Base-by-base conservation (phyloP, 2,329 filamentous ascomycete genomes). In the Diaporthe longicolla region DNA sequence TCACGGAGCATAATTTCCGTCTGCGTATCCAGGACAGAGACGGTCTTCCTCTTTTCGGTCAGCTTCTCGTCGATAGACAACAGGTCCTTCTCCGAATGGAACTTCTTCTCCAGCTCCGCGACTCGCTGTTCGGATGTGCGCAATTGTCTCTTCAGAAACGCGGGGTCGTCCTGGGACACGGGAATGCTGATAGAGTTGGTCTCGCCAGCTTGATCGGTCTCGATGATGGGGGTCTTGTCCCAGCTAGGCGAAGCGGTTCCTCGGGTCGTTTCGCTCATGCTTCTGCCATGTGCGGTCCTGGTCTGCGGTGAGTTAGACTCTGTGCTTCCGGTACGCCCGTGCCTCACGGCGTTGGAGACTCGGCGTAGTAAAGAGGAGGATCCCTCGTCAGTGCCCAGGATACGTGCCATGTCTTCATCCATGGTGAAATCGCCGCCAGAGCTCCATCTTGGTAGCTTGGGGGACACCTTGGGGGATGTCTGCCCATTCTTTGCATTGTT, bases 1-100 rank as follows among this genome's bases (percentile, higher is more conserved):
- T 98, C 95, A 54, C 94, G 93, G 79, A 98, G 94, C 84, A 98
- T 96, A 82, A 98, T 95, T 83, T 98, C 96, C 68, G 95, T 95
- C 83, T 98, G 95, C 0, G 95, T 96, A 81, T 98, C 96, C 69
- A 98, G 87, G 24, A 97, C 94, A 9, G 96, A 96, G 82, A 99
- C 97, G 0, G 97, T 98, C 79, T 97, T 98, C 74, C 97, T 90
- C 86, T 98, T 98, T 83, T 98, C 95, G 48, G 94, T 89, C 32
- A 98, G 86, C 81, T 95, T 96, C 78, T 93, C 95, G 83, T 97
- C 97, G 40, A 97, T 91, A 78, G 92, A 93, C 83, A 93, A 93
- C 32, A 92, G 82, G 73, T 91, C 89, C 77, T 91, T 91, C 76
- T 92, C 90, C 3, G 88, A 89, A 65, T 84, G 88, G 79, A 94